A percentile compares a stretch with the other conserved stretches of the same genome.
Evolutionary conservation across 78 protist genomes (phyloP).

Genomic region (Dictyostelium firmibasis): DNA sequence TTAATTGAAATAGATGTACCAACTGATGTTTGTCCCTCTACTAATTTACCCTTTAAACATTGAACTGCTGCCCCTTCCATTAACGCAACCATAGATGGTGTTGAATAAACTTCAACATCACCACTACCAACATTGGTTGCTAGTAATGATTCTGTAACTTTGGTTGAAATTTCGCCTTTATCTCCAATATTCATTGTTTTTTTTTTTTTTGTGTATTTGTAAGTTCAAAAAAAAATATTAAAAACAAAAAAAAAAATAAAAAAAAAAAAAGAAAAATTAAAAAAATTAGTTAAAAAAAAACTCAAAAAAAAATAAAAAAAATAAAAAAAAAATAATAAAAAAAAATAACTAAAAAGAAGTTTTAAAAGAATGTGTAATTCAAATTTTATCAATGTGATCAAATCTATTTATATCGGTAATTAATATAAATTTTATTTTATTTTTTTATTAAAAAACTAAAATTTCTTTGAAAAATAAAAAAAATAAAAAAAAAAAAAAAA

Average conservation of each 20-base stretch:
- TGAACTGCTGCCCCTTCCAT: constrained; percentile 21
- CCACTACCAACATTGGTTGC: constrained; percentile 54
- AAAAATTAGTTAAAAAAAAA: neutral
- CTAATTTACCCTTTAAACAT: constrained; percentile 6
- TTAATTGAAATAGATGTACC: constrained; percentile 14
- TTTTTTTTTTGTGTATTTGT: too few relatives aligned
- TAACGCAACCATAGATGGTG: constrained; percentile 52
- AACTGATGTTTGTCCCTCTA: constrained; percentile 8
- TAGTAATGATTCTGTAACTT: neutral
- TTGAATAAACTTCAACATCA: constrained; percentile 57
- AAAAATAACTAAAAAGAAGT: neutral
- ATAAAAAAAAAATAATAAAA: neutral
- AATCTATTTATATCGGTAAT: too few relatives aligned
- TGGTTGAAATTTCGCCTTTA: neutral
- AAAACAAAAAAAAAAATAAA: neutral
- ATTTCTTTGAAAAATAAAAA: neutral
- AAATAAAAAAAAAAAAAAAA: too few relatives aligned
- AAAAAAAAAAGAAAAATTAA: neutral
- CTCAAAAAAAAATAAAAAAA: neutral
- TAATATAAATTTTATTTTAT: neutral
- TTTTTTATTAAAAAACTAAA: neutral
- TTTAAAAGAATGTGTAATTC: neutral
- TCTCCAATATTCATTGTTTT: constrained; percentile 20
- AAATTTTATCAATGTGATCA: too few relatives aligned
- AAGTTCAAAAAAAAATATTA: too few relatives aligned